phyloP scores from a whole-genome alignment of 257 asterid genomes.

The Salvia splendens region DNA sequence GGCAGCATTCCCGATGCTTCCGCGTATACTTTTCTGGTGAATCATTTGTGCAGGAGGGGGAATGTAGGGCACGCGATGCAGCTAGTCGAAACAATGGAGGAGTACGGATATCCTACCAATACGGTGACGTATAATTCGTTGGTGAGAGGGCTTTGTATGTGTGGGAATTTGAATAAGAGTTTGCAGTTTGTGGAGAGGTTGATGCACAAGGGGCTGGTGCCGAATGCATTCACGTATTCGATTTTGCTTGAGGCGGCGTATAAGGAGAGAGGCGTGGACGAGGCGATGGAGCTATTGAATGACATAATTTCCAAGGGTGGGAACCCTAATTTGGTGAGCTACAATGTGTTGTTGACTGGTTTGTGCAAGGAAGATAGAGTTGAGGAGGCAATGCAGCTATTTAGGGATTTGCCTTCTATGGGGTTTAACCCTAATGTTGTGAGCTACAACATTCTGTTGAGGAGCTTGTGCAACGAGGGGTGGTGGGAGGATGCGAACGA shows the following conservation, averaged over 20 bases:
- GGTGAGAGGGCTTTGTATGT: conserved; percentile 79
- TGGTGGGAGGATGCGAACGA: conserved; percentile 85
- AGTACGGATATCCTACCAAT: conserved; percentile 63
- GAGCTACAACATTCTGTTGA: conserved; percentile 83
- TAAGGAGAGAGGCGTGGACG: conserved; percentile 80
- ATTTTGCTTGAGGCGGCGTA: conserved; percentile 89
- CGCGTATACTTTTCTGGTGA: conserved; percentile 69
- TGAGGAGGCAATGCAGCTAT: conserved; percentile 73
- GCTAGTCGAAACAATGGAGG: conserved; percentile 83
- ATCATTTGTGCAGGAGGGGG: conserved; percentile 71
- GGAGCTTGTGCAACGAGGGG: conserved; percentile 73
- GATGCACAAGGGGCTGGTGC: conserved; percentile 75
- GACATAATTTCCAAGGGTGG: conserved; percentile 72
- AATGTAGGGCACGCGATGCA: conserved; percentile 94
- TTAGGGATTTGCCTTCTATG: conserved; percentile 61
- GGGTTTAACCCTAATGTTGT: conserved; percentile 84
- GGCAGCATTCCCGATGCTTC: conserved; percentile 73
- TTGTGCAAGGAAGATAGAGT: conserved; percentile 75
- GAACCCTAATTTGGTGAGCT: conserved; percentile 76
- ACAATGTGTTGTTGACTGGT: conserved; percentile 78
- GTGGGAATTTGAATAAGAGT: conserved; percentile 64
- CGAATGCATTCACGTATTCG: conserved; percentile 82
- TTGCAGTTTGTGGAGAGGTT: conserved; percentile 64
- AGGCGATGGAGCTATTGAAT: conserved; percentile 70
- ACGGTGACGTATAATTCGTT: conserved; percentile 74